These are phyloP conservation scores for Digitaria exilis DNA, from an alignment of 202 grass and related monocot genomes.

Conservation along the genomic window DNA sequence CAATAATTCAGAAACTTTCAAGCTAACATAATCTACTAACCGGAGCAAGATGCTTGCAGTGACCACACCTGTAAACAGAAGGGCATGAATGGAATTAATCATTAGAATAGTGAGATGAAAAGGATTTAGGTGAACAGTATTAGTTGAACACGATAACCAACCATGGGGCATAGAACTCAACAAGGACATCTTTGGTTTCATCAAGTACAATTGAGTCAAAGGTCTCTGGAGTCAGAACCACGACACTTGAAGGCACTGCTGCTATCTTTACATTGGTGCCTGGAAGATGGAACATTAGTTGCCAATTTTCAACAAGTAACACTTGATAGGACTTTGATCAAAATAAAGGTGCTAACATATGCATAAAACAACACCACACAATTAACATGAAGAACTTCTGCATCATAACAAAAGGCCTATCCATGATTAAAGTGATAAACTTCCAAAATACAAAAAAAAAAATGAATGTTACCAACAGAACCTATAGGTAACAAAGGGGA, in stretches of 20 bases:
- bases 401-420: neutral
- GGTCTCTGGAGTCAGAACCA: constrained; percentile 69
- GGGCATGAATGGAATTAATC: constrained; percentile 22
- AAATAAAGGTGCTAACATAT: constrained; percentile 28
- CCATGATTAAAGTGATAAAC: neutral
- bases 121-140: neutral
- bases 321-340: neutral
- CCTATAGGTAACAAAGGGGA: neutral
- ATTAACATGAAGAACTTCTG: constrained; percentile 23
- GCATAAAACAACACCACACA: neutral
- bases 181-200: constrained; percentile 94
- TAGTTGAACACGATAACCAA: constrained; percentile 41
- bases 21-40: constrained; percentile 52
- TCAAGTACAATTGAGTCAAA: constrained; percentile 90
- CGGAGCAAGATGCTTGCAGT: constrained; percentile 98
- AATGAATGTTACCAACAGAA: neutral
- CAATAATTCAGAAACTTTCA: constrained; percentile 26
- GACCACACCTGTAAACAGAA: constrained; percentile 77
- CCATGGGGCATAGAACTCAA: constrained; percentile 99
- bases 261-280: constrained; percentile 94
- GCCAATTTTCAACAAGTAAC: constrained; percentile 2
- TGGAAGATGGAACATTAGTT: constrained; percentile 35
- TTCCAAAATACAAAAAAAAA: neutral
- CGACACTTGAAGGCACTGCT: constrained; percentile 75
- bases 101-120: constrained; percentile 9